Percentiles rank a stretch among this genome's conserved stretches.
These are phyloP conservation scores for Suillus paluster DNA, from an alignment of 768 basidiomycete species.

Conservation along the genomic window DNA sequence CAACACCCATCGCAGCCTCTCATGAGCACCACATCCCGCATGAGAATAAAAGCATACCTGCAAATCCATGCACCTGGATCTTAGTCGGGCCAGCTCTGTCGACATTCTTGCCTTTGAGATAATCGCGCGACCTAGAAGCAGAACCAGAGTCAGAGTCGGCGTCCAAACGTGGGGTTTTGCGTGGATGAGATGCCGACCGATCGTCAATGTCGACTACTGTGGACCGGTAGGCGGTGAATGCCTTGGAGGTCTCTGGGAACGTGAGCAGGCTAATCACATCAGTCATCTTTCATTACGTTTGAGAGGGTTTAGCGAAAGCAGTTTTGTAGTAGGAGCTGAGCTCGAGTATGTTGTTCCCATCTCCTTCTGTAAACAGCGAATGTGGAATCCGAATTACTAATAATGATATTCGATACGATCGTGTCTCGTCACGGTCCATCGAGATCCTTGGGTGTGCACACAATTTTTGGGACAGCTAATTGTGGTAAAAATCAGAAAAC, in stretches of 20 bases:
- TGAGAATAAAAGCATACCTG: slow-evolving; percentile 31
- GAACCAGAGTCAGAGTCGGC: slow-evolving; percentile 71
- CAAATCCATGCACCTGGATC: slow-evolving; percentile 51
- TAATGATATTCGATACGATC: too few relatives aligned
- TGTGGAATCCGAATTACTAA: too few relatives aligned
- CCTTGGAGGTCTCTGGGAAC: slow-evolving; percentile 55
- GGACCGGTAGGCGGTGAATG: slow-evolving; percentile 47
- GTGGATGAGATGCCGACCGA: slow-evolving; percentile 61
- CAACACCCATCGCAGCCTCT: neutral
- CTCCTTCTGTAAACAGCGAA: too few relatives aligned
- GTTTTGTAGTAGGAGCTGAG: neutral
- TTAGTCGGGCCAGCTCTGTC: slow-evolving; percentile 44
- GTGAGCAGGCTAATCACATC: slow-evolving; percentile 44
- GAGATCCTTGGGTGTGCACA: too few relatives aligned
- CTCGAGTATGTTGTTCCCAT: too few relatives aligned
- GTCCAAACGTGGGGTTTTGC: slow-evolving; percentile 70
- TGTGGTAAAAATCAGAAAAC: too few relatives aligned
- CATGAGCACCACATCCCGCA: neutral
- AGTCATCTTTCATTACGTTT: slow-evolving; percentile 40
- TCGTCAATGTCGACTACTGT: slow-evolving; percentile 42
- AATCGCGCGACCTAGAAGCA: slow-evolving; percentile 56
- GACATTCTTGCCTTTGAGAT: slow-evolving; percentile 23
- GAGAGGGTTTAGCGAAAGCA: neutral
- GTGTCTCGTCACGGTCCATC: too few relatives aligned
- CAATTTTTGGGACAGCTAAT: too few relatives aligned